phyloP scores from a whole-genome alignment of 768 basidiomycete genomes.

The Leccinum barrowsii region DNA sequence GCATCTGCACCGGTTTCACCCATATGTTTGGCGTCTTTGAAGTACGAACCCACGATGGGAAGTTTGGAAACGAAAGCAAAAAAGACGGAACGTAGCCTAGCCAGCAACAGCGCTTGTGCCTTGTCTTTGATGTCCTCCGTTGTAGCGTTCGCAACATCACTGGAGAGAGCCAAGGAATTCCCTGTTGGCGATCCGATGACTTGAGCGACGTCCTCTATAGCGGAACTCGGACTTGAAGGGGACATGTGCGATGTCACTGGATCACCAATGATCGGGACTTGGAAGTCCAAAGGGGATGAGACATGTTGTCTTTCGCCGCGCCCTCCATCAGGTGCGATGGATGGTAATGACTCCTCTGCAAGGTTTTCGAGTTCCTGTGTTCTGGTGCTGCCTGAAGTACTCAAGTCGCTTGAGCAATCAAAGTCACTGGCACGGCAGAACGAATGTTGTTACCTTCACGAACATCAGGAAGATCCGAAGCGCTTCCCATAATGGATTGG shows the following conservation, averaged over 20 bases:
- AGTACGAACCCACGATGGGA: constrained; percentile 24
- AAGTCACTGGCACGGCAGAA: neutral
- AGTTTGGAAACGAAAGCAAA: constrained; percentile 14
- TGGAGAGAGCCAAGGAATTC: neutral
- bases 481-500: neutral
- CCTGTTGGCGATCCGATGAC: neutral
- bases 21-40: constrained; percentile 5
- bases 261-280: neutral
- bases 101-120: constrained; percentile 5
- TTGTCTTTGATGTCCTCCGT: constrained; percentile 3
- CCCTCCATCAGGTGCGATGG: neutral
- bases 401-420: neutral
- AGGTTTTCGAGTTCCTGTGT: neutral
- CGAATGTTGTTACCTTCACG: neutral
- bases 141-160: neutral
- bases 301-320: neutral
- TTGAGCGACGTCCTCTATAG: neutral
- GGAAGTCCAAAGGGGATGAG: neutral
- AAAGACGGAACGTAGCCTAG: constrained; percentile 9
- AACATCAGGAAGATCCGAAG: neutral
- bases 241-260: neutral
- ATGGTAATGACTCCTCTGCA: neutral
- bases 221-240: neutral
- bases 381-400: neutral
- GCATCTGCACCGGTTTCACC: neutral